Base-by-base conservation (phyloP, 1,284 basidiomycete genomes). In the Malassezia arunalokei region DNA sequence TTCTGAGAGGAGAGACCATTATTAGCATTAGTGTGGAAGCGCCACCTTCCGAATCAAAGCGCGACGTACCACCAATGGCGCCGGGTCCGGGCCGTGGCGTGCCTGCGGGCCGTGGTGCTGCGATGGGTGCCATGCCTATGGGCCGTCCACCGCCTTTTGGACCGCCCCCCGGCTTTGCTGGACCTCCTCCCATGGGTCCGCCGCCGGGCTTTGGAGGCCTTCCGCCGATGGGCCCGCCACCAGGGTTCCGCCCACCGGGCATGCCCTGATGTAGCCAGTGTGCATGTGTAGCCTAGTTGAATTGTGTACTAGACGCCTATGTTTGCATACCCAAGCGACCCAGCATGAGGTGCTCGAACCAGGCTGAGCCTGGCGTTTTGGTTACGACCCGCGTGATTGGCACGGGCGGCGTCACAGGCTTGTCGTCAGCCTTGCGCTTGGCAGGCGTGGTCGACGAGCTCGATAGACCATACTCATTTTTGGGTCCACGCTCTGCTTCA, bases 71-170 rank as follows among this genome's bases (percentile, higher is more conserved):
- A 76, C 83, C 82, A 71, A 89, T 91, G 59, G 83, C 85, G 60
- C 79, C 82, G 55, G 94, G 92, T 49, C 88, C 91, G 68, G 94
- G 94, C 59, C 82, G 86, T 57, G 94, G 90, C 64, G 84, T 88
- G 77, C 87, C 91, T 68, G 90, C 92, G 53, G 92, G 94, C 60
- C 84, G 92, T 68, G 92, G 94, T 47, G 94, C 96, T 81, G 90
- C 90, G 53, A 85, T 91, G 79, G 43, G 43, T 6, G 59, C 57
- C 5, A 83, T 91, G 79, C 88, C 87, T 44, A 58, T 53, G 8
- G 66, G 58, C 30, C 55, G 50, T 12, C 54, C 50, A 24, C 20
- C 20, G 8, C 58, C 68, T 46, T 85, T 87, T 58, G 88, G 88
- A 15, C 76, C 76, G 24, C 76, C 60, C 8, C 58, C 58, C 3